Conservation (phyloP, 208 protist genomes). For the Acanthamoeba castellanii region DNA sequence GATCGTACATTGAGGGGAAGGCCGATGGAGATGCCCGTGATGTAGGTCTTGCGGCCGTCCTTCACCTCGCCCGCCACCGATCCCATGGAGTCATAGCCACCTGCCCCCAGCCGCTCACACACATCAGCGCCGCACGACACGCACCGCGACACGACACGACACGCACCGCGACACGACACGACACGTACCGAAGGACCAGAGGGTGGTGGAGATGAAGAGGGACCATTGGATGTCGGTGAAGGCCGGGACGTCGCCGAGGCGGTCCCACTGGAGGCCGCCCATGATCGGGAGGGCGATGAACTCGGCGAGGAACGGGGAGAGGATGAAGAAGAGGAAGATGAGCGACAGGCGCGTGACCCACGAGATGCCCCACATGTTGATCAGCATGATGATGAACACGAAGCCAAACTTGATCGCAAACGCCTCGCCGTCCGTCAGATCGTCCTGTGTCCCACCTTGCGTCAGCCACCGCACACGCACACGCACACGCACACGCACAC, state of each 20-base stretch:
- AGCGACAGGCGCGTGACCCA: not conserved
- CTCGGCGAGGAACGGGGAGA: slow-evolving; percentile 18
- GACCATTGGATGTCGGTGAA: slow-evolving; percentile 14
- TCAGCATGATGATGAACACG: slow-evolving; percentile 4
- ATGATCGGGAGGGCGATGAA: not conserved
- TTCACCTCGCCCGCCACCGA: slow-evolving; percentile 35
- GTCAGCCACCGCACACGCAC: too few species aligned
- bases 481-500: too few species aligned
- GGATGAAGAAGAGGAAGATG: slow-evolving; percentile 53
- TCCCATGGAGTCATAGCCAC: slow-evolving; percentile 40
- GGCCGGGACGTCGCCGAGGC: not conserved
- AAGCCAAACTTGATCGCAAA: slow-evolving; percentile 35
- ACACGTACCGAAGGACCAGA: slow-evolving; percentile 21
- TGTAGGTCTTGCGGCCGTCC: slow-evolving; percentile 47
- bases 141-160: not conserved
- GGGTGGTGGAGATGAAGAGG: slow-evolving; percentile 3
- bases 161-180: not conserved
- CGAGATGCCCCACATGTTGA: slow-evolving; percentile 29
- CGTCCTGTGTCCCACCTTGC: not conserved
- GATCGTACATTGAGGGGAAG: slow-evolving; percentile 34
- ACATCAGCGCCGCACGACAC: not conserved
- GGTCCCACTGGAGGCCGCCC: not conserved
- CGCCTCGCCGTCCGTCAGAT: not conserved
- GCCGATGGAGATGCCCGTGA: not conserved
- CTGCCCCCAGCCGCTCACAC: not conserved